phyloP scores from a whole-genome alignment of 306 rosid genomes.

The Mimosa bimucronata region DNA sequence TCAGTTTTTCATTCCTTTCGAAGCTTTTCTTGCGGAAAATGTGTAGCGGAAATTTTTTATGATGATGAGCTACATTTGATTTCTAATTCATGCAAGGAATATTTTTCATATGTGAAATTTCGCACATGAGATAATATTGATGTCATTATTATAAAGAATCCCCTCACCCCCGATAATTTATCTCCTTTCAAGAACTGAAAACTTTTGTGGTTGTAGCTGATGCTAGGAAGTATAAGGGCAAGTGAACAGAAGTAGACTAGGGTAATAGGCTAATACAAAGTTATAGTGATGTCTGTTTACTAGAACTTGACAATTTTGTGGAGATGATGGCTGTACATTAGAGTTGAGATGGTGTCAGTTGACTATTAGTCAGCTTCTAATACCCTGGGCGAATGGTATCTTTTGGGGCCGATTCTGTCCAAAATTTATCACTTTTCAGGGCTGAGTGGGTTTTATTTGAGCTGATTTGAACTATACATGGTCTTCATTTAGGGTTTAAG shows the following conservation, averaged over 20 bases:
- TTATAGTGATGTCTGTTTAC: slow-evolving; percentile 21
- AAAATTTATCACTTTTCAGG: not conserved
- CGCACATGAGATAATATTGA: slow-evolving; percentile 15
- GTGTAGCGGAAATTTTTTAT: slow-evolving; percentile 29
- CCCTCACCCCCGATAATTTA: not conserved
- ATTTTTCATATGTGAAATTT: not conserved
- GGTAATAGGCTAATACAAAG: slow-evolving; percentile 12
- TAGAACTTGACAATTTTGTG: slow-evolving; percentile 15
- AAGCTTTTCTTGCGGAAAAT: slow-evolving; percentile 37
- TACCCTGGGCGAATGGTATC: slow-evolving; percentile 10
- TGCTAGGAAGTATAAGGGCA: slow-evolving; percentile 23
- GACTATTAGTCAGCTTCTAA: too few species aligned
- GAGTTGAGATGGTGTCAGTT: not conserved
- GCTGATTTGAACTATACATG: slow-evolving; percentile 1
- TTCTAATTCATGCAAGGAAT: not conserved
- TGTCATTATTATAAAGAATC: not conserved
- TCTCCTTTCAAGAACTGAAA: slow-evolving; percentile 14
- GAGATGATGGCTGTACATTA: not conserved
- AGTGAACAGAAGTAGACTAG: slow-evolving; percentile 23
- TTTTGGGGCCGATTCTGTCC: slow-evolving; percentile 27
- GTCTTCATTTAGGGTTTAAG: not conserved
- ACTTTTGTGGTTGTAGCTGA: slow-evolving; percentile 19
- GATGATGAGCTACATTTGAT: slow-evolving; percentile 21
- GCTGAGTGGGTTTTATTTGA: slow-evolving; percentile 21
- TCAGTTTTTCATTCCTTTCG: slow-evolving; percentile 29